A percentile compares a stretch with the other conserved stretches of the same genome.
Conservation (phyloP, 2,329 filamentous ascomycete genomes). For the Volutella citrinella region DNA sequence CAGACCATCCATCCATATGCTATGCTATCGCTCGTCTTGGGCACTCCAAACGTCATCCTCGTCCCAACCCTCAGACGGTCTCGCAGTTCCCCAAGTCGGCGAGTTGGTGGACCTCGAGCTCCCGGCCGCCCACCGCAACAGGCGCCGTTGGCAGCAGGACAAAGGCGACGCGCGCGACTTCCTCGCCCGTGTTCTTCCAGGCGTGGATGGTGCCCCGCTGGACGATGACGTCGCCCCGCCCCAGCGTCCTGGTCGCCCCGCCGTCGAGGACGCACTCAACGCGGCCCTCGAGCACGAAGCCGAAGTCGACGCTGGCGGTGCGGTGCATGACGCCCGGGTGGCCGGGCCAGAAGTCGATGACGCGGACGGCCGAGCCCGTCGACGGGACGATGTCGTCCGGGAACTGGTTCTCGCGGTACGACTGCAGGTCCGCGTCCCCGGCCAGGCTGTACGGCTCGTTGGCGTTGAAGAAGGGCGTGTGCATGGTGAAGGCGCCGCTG, state of each 20-base stretch:
- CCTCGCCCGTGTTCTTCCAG: slow-evolving; percentile 19
- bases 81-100: slow-evolving; percentile 14
- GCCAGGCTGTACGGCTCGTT: slow-evolving; percentile 11
- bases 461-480: slow-evolving; percentile 17
- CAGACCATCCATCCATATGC: no score
- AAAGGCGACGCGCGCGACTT: slow-evolving; percentile 19
- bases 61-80: background rate
- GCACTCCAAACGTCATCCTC: no score
- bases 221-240: slow-evolving; percentile 19
- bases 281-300: slow-evolving; percentile 19
- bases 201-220: slow-evolving; percentile 23
- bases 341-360: slow-evolving; percentile 21
- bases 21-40: no score
- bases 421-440: slow-evolving; percentile 14
- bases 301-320: slow-evolving; percentile 21
- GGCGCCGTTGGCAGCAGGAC: slow-evolving; percentile 17
- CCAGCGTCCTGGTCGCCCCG: slow-evolving; percentile 14
- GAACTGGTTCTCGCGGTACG: slow-evolving; percentile 15
- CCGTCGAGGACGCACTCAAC: slow-evolving; percentile 20
- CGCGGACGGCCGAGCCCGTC: slow-evolving; percentile 15
- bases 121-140: slow-evolving; percentile 15
- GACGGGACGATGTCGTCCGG: slow-evolving; percentile 16
- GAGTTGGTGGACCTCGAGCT: slow-evolving; percentile 19
- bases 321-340: slow-evolving; percentile 18
- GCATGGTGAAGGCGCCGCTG: slow-evolving; percentile 16